Evolutionary conservation across 73 alveolate species (phyloP), one percentile per base, ranked within the genome.

Genomic region (Paramecium caudatum): DNA sequence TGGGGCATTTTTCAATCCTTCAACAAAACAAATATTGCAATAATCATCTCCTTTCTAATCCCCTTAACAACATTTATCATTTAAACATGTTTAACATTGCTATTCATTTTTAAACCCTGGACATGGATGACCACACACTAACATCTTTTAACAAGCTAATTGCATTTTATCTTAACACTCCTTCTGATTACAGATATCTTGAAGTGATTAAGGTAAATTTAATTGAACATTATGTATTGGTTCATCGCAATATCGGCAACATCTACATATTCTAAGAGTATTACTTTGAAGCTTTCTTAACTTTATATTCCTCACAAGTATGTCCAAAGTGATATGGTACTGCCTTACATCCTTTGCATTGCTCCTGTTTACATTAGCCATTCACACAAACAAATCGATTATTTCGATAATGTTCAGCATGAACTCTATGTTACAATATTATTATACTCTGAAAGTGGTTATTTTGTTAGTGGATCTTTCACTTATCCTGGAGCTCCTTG

Each of bases 281-380:
- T 47, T 82, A 85, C 92, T 62, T 78, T 41, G 93, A 91, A 43
- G 82, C 81, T 82, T 68, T 37, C 36, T 62, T 62, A 3, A 49
- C 65, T 63, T 86, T 46, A 36, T 39, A 78, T 70, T 95, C 91
- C 19, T 96, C 96, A 74, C 99, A 97, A 16, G 96, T 94, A 33
- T 48, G 47, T 5, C 99, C 98, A 6, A 95, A 65, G 81, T 97
- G 99, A 93, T 97, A 97, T 34, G 99, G 99, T 36, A 91, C 82
- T 34, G 97, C 92, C 46, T 61, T 74, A 49, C 99, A 97, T 49
- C 82, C 88, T 41, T 91, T 90, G 50, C 99, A 97, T 82, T 94
- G 90, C 47, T 95, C 96, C 25, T 91, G 87, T 78, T 48, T 86
- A 62, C 99, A 96, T 68, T 82, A 47, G 33, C 55, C 86, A 90